Percentiles rank a stretch among this genome's conserved stretches.
phyloP scores from a whole-genome alignment of 148 eudicot genomes.

The Camellia granthamiana region DNA sequence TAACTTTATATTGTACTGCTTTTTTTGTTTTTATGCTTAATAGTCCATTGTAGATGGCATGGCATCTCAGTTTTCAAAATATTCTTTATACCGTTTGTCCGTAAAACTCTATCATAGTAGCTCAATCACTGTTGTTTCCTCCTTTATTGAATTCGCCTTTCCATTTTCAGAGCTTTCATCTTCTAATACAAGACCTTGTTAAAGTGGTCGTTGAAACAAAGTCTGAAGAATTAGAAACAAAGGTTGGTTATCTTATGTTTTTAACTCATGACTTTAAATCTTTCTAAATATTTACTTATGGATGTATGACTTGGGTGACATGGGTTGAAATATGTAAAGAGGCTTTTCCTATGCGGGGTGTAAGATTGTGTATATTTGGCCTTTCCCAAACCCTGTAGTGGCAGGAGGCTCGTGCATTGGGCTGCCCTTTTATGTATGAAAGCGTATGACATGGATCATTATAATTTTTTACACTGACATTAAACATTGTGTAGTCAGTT shows the following conservation, averaged over 20 bases:
- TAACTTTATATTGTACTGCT: neutral
- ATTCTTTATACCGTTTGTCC: neutral
- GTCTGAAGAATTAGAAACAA: constrained; percentile 27
- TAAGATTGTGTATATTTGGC: no score
- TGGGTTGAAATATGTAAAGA: no score
- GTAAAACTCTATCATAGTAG: neutral
- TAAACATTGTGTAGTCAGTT: neutral
- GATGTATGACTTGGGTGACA: neutral
- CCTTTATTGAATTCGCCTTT: constrained; percentile 15
- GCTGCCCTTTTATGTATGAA: neutral
- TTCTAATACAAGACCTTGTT: constrained; percentile 53
- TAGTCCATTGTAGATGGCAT: neutral
- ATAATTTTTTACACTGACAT: neutral
- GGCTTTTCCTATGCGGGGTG: no score
- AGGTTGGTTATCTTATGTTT: constrained; percentile 32
- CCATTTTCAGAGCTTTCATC: constrained; percentile 62
- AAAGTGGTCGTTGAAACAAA: constrained; percentile 34
- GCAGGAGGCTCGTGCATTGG: no score
- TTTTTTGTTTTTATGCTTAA: neutral
- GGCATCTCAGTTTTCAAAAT: neutral
- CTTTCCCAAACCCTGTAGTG: no score
- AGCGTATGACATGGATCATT: neutral
- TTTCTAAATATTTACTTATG: neutral
- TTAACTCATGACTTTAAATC: neutral
- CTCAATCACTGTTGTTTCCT: neutral